phyloP scores from a whole-genome alignment of 768 basidiomycete genomes.

The Tephrocybe sp. region DNA sequence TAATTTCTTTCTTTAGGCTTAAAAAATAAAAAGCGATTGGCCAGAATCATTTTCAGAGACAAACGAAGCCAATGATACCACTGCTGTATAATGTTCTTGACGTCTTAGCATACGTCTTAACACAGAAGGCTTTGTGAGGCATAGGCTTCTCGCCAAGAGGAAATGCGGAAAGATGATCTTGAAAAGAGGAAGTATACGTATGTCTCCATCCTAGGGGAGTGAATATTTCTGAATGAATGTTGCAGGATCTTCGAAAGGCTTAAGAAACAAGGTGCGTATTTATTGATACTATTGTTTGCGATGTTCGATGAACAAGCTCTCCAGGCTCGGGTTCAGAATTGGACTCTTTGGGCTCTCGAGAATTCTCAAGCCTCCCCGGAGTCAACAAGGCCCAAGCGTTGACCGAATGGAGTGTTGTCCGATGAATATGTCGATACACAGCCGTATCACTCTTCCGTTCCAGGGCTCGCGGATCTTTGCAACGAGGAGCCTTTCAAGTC shows the following conservation, averaged over 20 bases:
- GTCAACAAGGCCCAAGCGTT: conserved; percentile 16
- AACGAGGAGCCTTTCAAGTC: conserved; percentile 18
- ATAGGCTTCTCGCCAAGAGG: too few relatives aligned
- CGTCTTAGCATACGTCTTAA: too few relatives aligned
- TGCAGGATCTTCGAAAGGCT: conserved; percentile 18
- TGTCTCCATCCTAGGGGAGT: too few relatives aligned
- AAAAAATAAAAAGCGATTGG: too few relatives aligned
- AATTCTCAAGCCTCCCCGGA: conserved; percentile 16
- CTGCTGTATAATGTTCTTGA: too few relatives aligned
- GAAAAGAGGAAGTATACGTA: too few relatives aligned
- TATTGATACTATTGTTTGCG: neutral
- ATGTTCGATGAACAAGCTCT: neutral
- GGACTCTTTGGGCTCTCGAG: conserved; percentile 2
- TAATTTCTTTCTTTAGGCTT: too few relatives aligned
- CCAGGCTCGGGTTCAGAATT: conserved; percentile 9
- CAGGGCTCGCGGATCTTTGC: conserved; percentile 16
- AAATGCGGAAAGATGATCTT: too few relatives aligned
- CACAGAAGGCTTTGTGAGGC: too few relatives aligned
- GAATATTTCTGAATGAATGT: too few relatives aligned
- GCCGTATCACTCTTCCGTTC: conserved; percentile 1
- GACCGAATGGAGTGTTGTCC: conserved; percentile 20
- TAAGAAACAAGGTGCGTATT: conserved; percentile 7
- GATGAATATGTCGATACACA: neutral
- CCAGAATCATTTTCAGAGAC: too few relatives aligned
- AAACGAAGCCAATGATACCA: too few relatives aligned